Base-by-base conservation (phyloP, 176 grass and related monocot genomes). In the Ensete ventricosum region DNA sequence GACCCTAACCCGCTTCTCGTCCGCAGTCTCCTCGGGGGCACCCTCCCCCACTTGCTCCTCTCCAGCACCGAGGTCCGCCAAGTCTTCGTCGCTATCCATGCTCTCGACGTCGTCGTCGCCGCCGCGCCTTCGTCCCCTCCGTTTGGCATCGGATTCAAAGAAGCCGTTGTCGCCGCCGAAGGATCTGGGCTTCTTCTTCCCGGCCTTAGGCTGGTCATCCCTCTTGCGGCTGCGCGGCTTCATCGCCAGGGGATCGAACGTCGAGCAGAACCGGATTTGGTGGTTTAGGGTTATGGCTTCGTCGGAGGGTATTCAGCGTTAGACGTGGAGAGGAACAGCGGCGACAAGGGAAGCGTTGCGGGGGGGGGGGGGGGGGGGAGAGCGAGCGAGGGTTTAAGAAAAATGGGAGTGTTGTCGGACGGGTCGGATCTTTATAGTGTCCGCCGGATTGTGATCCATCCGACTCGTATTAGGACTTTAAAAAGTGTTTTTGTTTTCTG, bases 1-100 rank as follows among this genome's bases (percentile, higher is more conserved):
- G 16, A 96, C 65, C 71, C 88, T 87, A 53, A 91, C 79, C 79
- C 85, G 91, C 77, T 91, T 96, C 88, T 96, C 92, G 17, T 85
- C 88, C 14, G 53, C 86, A 1, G 88, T 96, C 62, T 96, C 92
- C 82, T 63, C 60, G 14, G 55, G 43, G 17, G 9, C 55, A 16
- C 34, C 55, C 29, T 90, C 83, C 11, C 78, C 81, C 27, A 81
- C 82, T 3, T 74, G 82, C 22, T 57, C 69, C 26, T 62, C 81
- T 13, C 80, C 84, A 12, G n/a, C 83, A 50, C 76, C 83, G 11
- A 65, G 73, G n/a, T 21, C 71, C 7, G 67, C 21, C 54, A 16
- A 73, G 9, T 87, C 90, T 2, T 84, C 81, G 53, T 96, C 92
- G 59, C 92, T 96, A 8, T 87, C 86, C 0, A 80, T 76, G 68